Evolutionary conservation across 768 basidiomycete species (phyloP).

Genomic region (Pulveroboletus sp.): DNA sequence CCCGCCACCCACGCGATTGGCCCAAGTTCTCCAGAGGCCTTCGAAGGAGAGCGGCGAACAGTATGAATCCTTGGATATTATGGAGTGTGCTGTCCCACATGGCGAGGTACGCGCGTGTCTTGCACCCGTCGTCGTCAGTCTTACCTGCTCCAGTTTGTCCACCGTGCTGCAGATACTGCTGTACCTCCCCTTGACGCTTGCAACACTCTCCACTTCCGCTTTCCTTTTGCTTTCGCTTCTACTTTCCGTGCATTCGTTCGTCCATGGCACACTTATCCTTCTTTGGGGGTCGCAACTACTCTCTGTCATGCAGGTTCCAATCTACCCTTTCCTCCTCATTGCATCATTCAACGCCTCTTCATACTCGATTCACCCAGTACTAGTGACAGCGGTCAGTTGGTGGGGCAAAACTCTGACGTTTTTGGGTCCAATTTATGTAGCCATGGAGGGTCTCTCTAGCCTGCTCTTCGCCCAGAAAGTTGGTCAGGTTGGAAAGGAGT

Average conservation of each 20-base stretch:
- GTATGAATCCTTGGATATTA: conserved; percentile 56
- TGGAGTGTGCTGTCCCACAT: conserved; percentile 63
- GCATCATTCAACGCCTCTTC: conserved; percentile 85
- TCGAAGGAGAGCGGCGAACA: neutral
- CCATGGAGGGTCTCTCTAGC: conserved; percentile 81
- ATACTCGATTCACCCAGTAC: conserved; percentile 52
- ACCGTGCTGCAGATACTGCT: conserved; percentile 78
- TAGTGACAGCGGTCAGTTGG: conserved; percentile 53
- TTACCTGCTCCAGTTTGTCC: conserved; percentile 47
- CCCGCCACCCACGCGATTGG: neutral
- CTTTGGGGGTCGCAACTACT: conserved; percentile 68
- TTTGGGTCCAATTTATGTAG: conserved; percentile 73
- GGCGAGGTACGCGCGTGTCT: conserved; percentile 43
- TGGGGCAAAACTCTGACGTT: conserved; percentile 72
- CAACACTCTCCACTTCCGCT: conserved; percentile 73
- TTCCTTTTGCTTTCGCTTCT: conserved; percentile 80
- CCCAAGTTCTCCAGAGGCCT: neutral
- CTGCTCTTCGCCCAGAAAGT: conserved; percentile 77
- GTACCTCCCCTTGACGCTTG: conserved; percentile 79
- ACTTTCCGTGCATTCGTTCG: conserved; percentile 67
- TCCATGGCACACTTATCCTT: conserved; percentile 75
- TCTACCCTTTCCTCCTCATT: conserved; percentile 82
- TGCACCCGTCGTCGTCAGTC: neutral
- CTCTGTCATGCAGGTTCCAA: conserved; percentile 76
- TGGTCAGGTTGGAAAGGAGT: conserved; percentile 69